Percentiles rank a stretch among this genome's conserved stretches.
Conservation (phyloP, 2,329 filamentous ascomycete species). For the Pseudocercospora fuligena region DNA sequence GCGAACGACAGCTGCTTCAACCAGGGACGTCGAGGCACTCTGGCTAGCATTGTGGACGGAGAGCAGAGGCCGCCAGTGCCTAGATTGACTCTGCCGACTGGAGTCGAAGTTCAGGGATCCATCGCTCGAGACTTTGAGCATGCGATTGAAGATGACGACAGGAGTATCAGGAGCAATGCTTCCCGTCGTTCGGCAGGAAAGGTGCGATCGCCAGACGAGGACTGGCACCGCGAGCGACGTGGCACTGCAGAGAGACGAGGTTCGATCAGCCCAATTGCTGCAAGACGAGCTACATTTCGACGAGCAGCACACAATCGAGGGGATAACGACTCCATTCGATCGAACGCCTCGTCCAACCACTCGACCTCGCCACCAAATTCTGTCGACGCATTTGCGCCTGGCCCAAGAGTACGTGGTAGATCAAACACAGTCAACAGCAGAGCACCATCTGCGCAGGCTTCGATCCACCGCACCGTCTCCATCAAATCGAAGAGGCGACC, state of each 20-base stretch:
- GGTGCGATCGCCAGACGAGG: slow-evolving; percentile 36
- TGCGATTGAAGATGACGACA: slow-evolving; percentile 82
- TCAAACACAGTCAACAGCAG: slow-evolving; percentile 68
- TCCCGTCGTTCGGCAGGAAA: slow-evolving; percentile 55
- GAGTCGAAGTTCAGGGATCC: slow-evolving; percentile 48
- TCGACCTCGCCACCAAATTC: slow-evolving; percentile 92
- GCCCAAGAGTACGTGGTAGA: slow-evolving; percentile 71
- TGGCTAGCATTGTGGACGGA: slow-evolving; percentile 65
- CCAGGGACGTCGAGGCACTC: slow-evolving; percentile 66
- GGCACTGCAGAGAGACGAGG: slow-evolving; percentile 24
- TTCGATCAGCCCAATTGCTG: slow-evolving; percentile 43
- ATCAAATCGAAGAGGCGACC: slow-evolving; percentile 63
- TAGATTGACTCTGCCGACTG: slow-evolving; percentile 46
- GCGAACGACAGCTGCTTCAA: slow-evolving; percentile 46
- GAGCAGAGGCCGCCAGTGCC: slow-evolving; percentile 50
- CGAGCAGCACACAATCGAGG: slow-evolving; percentile 39
- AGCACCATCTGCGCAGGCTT: slow-evolving; percentile 59
- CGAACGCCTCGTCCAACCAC: slow-evolving; percentile 45
- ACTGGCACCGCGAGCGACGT: slow-evolving; percentile 39
- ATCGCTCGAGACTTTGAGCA: slow-evolving; percentile 81
- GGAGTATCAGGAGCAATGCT: slow-evolving; percentile 54
- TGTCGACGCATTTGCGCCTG: slow-evolving; percentile 94
- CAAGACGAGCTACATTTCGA: slow-evolving; percentile 51
- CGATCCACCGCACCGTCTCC: slow-evolving; percentile 73
- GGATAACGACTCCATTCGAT: slow-evolving; percentile 28